Base-by-base conservation (phyloP, 2,329 filamentous ascomycete species). In the Parastagonospora avenae region DNA sequence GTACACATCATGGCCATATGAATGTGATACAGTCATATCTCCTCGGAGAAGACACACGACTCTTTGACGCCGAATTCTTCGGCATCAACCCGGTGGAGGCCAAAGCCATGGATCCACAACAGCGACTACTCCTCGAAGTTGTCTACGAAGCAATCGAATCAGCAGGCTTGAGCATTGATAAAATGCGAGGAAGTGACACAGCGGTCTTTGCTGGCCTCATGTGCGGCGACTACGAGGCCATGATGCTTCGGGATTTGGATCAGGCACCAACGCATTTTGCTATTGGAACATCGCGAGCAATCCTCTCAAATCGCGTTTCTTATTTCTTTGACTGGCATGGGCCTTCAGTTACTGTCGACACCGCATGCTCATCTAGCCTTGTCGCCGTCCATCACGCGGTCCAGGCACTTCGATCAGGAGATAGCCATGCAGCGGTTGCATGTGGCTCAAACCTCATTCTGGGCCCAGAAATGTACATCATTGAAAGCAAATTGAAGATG, bases 261-360 rank as follows among this genome's bases (percentile, higher is more conserved):
- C 27, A 15, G 32, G n/a, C 47, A 5, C 44, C 35, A 8, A 31
- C 5, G 8, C 69, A 72, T 16, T 2, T 43, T 39, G 46, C 43
- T 1, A 69, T 66, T 0, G 73, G 73, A 2, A 54, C 42, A 1
- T 39, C 41, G 7, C 12, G 14, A 0, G 27, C 31, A 8, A 71
- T 75, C 45, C 16, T 72, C 2, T 59, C 68, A 2, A 76, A 75
- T 33, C 64, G 73, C 0, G 35, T 76, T 2, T 70, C 65, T 1
- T 73, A 72, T 52, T 68, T 71, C 37, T 72, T 74, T 19, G 63
- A 76, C 40, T 54, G 70, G 2, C 52, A 59, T 5, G 74, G 74
- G 0, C 68, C 72, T 0, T 67, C 63, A 15, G 60, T 76, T n/a
- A 70, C 69, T 8, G 38, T 76, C 10, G 73, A 76, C 30, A 76